These are phyloP conservation scores for Syncephalastrum racemosum DNA, from an alignment of 371 early-diverging fungal species.

Conservation along the genomic window DNA sequence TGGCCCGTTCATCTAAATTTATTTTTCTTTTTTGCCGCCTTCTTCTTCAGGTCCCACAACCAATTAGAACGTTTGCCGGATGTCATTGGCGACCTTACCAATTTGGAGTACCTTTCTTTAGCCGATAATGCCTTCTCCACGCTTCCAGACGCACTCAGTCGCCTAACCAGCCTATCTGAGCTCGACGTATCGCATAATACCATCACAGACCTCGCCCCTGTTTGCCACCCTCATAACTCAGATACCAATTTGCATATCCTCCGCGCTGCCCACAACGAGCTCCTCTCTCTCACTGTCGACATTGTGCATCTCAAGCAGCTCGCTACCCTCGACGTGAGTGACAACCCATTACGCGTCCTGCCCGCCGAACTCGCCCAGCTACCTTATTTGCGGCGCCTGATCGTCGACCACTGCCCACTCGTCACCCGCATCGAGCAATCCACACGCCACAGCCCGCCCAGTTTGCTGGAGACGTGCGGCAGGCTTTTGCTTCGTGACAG, in stretches of 20 bases:
- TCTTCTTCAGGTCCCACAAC: conserved; percentile 13
- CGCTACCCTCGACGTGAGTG: conserved; percentile 62
- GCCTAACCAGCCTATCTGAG: conserved; percentile 64
- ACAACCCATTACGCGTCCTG: conserved; percentile 64
- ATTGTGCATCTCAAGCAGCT: conserved; percentile 45
- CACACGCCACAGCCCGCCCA: conserved; percentile 40
- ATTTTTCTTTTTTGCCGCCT: neutral
- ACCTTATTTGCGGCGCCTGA: conserved; percentile 61
- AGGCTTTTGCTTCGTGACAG: conserved; percentile 47
- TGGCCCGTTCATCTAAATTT: conserved; percentile 2
- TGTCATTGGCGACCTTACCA: conserved; percentile 56
- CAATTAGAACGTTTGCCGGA: conserved; percentile 33
- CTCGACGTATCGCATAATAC: conserved; percentile 66
- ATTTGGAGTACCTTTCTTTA: conserved; percentile 54
- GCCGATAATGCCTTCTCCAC: conserved; percentile 13
- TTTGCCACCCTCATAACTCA: conserved; percentile 53
- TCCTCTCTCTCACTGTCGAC: conserved; percentile 56
- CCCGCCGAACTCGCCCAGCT: conserved; percentile 76
- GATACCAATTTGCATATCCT: conserved; percentile 35
- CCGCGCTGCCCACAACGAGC: conserved; percentile 49
- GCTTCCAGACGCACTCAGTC: conserved; percentile 67
- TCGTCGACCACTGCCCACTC: conserved; percentile 56
- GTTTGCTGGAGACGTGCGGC: conserved; percentile 74
- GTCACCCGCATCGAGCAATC: conserved; percentile 19
- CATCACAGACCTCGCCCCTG: conserved; percentile 55